Percentiles rank a stretch among this genome's conserved stretches.
phyloP scores from a whole-genome alignment of 1,139 yeast species.

The Kazachstania sp. region DNA sequence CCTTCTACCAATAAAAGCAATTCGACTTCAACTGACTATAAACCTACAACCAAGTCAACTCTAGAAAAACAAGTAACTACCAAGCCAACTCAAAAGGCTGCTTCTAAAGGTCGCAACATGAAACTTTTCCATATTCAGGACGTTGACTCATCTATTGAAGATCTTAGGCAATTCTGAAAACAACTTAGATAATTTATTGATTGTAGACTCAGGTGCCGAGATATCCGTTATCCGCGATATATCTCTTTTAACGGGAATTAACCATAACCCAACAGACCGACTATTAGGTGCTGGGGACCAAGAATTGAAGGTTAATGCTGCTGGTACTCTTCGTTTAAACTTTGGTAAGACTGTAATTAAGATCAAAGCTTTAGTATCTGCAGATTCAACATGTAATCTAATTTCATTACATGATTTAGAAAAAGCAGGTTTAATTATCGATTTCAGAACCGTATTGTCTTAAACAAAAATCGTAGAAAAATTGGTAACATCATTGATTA shows the following conservation, averaged over 20 bases:
- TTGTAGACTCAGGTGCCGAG: slow-evolving; percentile 3
- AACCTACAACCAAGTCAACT: neutral
- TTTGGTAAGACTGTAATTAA: neutral
- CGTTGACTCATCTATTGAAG: neutral
- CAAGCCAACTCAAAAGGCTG: neutral
- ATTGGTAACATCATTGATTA: neutral
- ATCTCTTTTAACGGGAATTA: neutral
- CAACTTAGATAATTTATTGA: neutral
- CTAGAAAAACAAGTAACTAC: neutral
- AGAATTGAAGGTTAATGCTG: neutral
- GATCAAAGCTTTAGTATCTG: neutral
- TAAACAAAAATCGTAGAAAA: neutral
- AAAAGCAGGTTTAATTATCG: slow-evolving; percentile 2
- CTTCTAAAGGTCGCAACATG: neutral
- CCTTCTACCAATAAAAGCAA: neutral
- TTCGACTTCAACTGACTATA: neutral
- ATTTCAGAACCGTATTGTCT: neutral
- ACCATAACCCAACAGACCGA: neutral
- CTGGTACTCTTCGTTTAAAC: neutral
- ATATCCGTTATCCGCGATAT: neutral
- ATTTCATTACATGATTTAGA: neutral
- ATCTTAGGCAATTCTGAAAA: neutral
- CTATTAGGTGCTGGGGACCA: slow-evolving; percentile 2
- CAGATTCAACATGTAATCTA: neutral
- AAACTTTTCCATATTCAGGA: neutral